Evolutionary conservation across 1,139 yeast species (phyloP), one percentile per base, ranked within the genome.

Genomic region (Eremothecium gossypii): DNA sequence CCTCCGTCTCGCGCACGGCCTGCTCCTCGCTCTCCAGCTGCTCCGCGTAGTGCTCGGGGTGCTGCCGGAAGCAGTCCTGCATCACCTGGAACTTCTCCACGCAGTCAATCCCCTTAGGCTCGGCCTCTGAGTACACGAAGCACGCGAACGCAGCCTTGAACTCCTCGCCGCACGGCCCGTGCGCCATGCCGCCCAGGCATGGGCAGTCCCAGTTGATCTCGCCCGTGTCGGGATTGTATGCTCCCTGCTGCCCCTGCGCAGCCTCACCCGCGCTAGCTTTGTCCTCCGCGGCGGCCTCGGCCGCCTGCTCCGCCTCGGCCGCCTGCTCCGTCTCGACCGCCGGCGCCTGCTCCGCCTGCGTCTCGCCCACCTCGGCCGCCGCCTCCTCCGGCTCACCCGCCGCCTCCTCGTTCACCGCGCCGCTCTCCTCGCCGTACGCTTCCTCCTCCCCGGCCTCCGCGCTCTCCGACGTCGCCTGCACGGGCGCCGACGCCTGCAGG

Each of bases 141-240:
- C 99, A 93, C 8, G 96, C 75, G 63, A 93, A 93, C 0, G 98
- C 97, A 45, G 77, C 91, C 70, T 91, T 89, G 72, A 89, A 91
- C 67, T 91, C 96, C 61, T 85, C 95, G 44, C 98, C 98, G 67
- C 98, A 89, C 46, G 98, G 96, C 0, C 98, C 98, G 50, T 87
- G 74, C 35, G 98, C 97, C 97, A 91, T 91, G 40, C 98, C 98
- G 33, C 98, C 98, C 46, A 93, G 72, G 67, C 99, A 93, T n/a
- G 98, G 96, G 64, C 99, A 93, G 61, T 93, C 98, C 99, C 99
- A 93, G 77, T 93, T 91, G 66, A 93, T 93, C 64, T 91, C 98
- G 32, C 98, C 98, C 6, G 99, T 91, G 57, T 85, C 96, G 38
- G 97, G 97, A 67, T 91, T 79, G 67, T 79, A 91, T 2, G 98